phyloP scores from a whole-genome alignment of 169 alveolate genomes.

The Eimeria maxima region DNA sequence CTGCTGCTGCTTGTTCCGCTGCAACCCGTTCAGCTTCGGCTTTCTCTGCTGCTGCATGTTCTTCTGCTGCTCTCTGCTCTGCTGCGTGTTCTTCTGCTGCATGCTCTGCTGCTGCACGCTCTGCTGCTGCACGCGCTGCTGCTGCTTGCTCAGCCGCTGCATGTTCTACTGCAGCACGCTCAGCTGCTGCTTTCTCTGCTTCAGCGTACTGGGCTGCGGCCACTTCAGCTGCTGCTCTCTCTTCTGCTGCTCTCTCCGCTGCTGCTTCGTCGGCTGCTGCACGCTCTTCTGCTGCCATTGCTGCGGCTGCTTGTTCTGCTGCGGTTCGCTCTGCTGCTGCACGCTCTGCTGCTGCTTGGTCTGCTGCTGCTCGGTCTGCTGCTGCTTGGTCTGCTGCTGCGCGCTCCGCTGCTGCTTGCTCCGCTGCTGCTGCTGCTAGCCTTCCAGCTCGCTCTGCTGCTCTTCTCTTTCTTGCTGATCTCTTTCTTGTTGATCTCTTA shows the following conservation, averaged over 20 bases:
- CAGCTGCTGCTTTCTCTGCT: neutral
- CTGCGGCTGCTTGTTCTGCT: neutral
- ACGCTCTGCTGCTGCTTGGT: neutral
- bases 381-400: neutral
- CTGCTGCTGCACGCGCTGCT: neutral
- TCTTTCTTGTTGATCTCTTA: neutral
- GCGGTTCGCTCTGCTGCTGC: neutral
- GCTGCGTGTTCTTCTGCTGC: neutral
- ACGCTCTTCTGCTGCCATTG: neutral
- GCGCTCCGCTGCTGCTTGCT: neutral
- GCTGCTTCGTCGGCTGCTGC: neutral
- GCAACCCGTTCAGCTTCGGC: neutral
- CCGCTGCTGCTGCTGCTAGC: neutral
- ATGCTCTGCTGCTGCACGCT: neutral
- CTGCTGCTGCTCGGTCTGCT: neutral
- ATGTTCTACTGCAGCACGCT: neutral
- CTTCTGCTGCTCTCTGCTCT: neutral
- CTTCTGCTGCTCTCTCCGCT: neutral
- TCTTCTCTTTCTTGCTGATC: neutral
- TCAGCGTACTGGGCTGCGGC: neutral
- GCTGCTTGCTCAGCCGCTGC: neutral
- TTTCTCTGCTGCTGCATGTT: neutral
- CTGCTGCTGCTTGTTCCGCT: neutral
- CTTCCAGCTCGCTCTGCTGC: neutral
- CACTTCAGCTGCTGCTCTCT: neutral